Conservation (phyloP, 768 basidiomycete genomes). For the Clitopilus passeckerianus region DNA sequence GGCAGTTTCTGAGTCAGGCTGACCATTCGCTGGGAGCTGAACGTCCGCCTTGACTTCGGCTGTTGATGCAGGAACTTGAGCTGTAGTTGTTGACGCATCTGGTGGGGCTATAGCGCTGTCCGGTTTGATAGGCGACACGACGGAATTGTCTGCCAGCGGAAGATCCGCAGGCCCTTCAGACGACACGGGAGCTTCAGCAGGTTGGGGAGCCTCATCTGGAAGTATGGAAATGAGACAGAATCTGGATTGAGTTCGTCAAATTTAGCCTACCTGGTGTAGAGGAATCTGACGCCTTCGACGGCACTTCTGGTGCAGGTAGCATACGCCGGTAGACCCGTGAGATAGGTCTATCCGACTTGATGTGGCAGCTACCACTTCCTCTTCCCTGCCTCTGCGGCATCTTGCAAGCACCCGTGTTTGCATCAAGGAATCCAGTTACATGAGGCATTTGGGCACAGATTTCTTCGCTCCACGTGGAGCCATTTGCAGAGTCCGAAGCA, state of each 20-base stretch:
- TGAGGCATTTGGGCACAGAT: background rate
- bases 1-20: background rate
- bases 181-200: background rate
- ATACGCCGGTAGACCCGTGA: background rate
- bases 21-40: too few relatives aligned
- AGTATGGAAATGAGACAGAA: too few relatives aligned
- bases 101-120: background rate
- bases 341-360: background rate
- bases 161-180: background rate
- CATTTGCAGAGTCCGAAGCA: background rate
- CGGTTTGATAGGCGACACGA: background rate
- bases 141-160: background rate
- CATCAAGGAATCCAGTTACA: background rate
- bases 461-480: background rate
- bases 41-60: too few relatives aligned
- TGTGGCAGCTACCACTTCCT: background rate
- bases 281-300: background rate
- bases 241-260: background rate
- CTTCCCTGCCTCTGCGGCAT: background rate
- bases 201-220: background rate
- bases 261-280: background rate
- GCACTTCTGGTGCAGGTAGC: background rate
- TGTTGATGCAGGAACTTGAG: too few relatives aligned
- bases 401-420: background rate
- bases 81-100: background rate